Evolutionary conservation across 2,329 filamentous ascomycete genomes (phyloP).

Genomic region (Cordyceps farinosa): DNA sequence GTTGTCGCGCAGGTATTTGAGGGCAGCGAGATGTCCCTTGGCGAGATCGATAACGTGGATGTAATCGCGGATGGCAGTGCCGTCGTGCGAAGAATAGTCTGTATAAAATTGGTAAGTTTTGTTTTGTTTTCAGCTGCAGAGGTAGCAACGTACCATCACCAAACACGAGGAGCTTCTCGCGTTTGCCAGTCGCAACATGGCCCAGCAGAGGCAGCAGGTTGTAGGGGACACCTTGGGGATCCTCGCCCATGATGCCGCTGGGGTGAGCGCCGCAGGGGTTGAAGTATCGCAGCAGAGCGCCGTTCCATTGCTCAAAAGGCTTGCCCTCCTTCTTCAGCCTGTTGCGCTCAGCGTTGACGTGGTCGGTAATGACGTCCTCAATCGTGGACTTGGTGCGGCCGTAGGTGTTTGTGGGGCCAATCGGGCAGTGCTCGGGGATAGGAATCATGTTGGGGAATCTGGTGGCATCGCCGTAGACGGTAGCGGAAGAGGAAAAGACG

Average conservation of each 20-base stretch:
- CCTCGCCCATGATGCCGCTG: conserved; percentile 95
- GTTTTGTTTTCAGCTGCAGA: neutral
- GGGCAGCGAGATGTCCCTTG: conserved; percentile 78
- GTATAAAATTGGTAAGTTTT: conserved; percentile 22
- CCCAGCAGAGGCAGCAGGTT: conserved; percentile 92
- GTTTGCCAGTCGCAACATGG: conserved; percentile 91
- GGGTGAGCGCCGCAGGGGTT: conserved; percentile 96
- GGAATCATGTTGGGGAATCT: conserved; percentile 97
- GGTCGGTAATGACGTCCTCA: conserved; percentile 87
- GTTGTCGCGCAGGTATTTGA: conserved; percentile 81
- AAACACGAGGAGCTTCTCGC: conserved; percentile 91
- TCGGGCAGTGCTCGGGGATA: conserved; percentile 94
- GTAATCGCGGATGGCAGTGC: conserved; percentile 95
- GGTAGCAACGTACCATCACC: conserved; percentile 68
- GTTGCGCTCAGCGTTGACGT: conserved; percentile 80
- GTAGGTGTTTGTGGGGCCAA: conserved; percentile 95
- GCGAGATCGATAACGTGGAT: conserved; percentile 94
- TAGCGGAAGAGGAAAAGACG: conserved; percentile 97
- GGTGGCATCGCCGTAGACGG: conserved; percentile 96
- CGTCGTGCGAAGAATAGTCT: conserved; percentile 91
- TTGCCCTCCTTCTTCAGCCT: conserved; percentile 78
- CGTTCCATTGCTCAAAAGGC: conserved; percentile 81
- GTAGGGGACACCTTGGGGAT: conserved; percentile 91
- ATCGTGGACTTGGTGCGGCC: conserved; percentile 94
- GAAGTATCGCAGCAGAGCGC: conserved; percentile 90